Evolutionary conservation across 768 basidiomycete species (phyloP).

Genomic region (Amanita exitialis): DNA sequence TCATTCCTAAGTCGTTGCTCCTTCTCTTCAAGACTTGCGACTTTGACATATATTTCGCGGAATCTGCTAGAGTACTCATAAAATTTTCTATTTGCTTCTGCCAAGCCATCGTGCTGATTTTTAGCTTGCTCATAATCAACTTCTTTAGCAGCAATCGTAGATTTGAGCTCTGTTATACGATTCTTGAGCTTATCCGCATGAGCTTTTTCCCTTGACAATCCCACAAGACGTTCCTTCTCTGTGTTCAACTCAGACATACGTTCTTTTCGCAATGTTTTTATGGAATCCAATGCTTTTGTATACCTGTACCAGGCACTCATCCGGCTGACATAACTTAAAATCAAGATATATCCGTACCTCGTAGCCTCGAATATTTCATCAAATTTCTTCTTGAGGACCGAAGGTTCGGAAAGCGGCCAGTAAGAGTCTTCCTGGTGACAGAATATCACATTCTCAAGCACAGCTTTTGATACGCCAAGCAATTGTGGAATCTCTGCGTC

Average conservation of each 20-base stretch:
- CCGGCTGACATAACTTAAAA: background rate
- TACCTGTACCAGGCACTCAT: conserved; percentile 43
- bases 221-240: conserved; percentile 79
- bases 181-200: conserved; percentile 77
- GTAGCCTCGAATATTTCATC: conserved; percentile 99
- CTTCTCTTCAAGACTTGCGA: conserved; percentile 51
- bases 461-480: conserved; percentile 94
- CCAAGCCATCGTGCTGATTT: conserved; percentile 51
- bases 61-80: conserved; percentile 80
- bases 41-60: conserved; percentile 70
- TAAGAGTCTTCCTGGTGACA: conserved; percentile 99
- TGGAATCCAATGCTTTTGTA: conserved; percentile 91
- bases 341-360: conserved; percentile 39
- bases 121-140: conserved; percentile 65
- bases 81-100: conserved; percentile 65
- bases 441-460: conserved; percentile 98
- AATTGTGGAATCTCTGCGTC: conserved; percentile 89
- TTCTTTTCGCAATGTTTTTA: conserved; percentile 86
- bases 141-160: conserved; percentile 59
- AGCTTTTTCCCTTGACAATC: conserved; percentile 71
- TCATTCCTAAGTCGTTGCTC: conserved; percentile 55
- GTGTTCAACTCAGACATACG: conserved; percentile 84
- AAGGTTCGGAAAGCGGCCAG: conserved; percentile 92
- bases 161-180: conserved; percentile 52
- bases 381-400: conserved; percentile 94